Evolutionary conservation across 176 grass and related monocot species (phyloP), one percentile per base, ranked within the genome.

Genomic region (Otatea glauca): DNA sequence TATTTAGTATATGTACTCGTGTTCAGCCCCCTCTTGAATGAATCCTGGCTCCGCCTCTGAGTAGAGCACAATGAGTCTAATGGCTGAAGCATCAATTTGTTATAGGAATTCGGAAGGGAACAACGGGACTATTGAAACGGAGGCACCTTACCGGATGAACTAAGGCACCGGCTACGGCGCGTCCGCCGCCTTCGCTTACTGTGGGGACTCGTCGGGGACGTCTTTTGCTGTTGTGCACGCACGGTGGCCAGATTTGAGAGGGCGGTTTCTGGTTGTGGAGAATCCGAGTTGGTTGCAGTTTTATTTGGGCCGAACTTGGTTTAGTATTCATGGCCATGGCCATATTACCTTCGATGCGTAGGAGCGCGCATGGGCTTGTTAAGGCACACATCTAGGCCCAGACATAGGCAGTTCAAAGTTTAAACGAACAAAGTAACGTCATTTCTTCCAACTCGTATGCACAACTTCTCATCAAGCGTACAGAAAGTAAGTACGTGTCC

Each of bases 381-480:
- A 2, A 32, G 14, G 62, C 27, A 14, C 12, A 34, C 5, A 8
- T 65, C 2, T 32, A 7, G 2, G 5, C 62, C 62, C 62, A 65
- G 5, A 11, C 9, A 2, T 0, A 47, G 6, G 16, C 9, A 48
- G 7, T 48, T 5, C 14, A 15, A 34, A 16, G 18, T 15, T 32
- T 56, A 4, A 73, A 67, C 27, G 58, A 86, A 86, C 84, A 66
- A 83, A 82, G 42, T 72, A 78, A 79, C 87, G 75, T 24, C 41
- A 79, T 83, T 83, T n/a, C 82, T 70, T 80, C 49, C 49, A 72
- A 51, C 67, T 74, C 41, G 11, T 90, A 79, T 87, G 6, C 79
- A 83, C 89, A 90, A 4, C 80, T 90, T 83, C 14, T 62, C 50
- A 70, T 72, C 56, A 67, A 65, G 39, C 45, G 47, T 86, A 86